Conservation (phyloP, 768 basidiomycete species). For the Boletus edulis region DNA sequence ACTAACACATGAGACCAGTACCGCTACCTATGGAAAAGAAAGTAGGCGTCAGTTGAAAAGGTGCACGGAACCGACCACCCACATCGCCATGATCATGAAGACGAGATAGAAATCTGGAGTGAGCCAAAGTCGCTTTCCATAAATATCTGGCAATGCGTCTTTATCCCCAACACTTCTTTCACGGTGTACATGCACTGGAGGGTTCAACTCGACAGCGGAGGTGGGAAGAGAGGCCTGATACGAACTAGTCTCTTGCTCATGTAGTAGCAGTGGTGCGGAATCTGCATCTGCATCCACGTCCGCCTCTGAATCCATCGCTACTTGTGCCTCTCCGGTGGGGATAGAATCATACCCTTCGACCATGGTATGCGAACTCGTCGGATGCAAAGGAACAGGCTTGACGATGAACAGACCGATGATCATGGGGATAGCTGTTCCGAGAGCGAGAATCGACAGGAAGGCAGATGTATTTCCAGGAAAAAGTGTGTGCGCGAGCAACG, state of each 20-base stretch:
- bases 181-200: neutral
- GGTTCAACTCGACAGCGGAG: slow-evolving; percentile 25
- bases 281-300: slow-evolving; percentile 18
- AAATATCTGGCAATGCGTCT: slow-evolving; percentile 46
- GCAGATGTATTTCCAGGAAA: slow-evolving; percentile 79
- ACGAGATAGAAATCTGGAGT: slow-evolving; percentile 65
- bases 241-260: slow-evolving; percentile 12
- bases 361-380: slow-evolving; percentile 20
- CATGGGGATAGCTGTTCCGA: slow-evolving; percentile 81
- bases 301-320: slow-evolving; percentile 9
- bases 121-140: slow-evolving; percentile 50
- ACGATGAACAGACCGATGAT: slow-evolving; percentile 71
- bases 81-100: slow-evolving; percentile 54
- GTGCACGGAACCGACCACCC: slow-evolving; percentile 22
- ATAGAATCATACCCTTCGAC: slow-evolving; percentile 21
- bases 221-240: slow-evolving; percentile 20
- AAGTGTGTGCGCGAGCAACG: slow-evolving; percentile 63
- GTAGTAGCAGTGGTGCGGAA: slow-evolving; percentile 22
- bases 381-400: slow-evolving; percentile 61
- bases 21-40: slow-evolving; percentile 53
- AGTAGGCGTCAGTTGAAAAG: neutral
- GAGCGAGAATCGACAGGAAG: slow-evolving; percentile 69
- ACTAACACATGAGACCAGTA: slow-evolving; percentile 73
- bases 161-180: slow-evolving; percentile 6
- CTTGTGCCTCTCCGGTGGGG: slow-evolving; percentile 15